These are phyloP conservation scores for Cercophora newfieldiana DNA, from an alignment of 495 filamentous ascomycete genomes.

Conservation along the genomic window DNA sequence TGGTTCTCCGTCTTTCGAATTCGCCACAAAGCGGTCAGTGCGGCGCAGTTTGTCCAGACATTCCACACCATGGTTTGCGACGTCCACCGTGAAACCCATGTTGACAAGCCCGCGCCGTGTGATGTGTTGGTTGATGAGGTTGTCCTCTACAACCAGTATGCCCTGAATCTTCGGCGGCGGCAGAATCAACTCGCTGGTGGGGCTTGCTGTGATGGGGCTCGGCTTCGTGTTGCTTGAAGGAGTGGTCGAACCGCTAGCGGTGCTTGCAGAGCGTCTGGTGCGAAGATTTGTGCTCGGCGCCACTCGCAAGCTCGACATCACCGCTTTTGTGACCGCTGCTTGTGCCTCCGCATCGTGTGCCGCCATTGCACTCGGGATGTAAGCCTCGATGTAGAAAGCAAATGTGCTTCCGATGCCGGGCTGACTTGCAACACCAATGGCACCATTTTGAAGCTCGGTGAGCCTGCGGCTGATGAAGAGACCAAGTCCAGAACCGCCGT, in stretches of 20 bases:
- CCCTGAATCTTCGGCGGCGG: constrained; percentile 30
- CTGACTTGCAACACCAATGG: constrained; percentile 69
- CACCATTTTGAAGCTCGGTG: constrained; percentile 72
- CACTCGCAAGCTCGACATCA: constrained; percentile 6
- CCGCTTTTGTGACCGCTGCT: constrained; percentile 20
- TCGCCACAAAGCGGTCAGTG: constrained; percentile 35
- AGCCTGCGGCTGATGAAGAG: constrained; percentile 74
- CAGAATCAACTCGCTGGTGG: constrained; percentile 9
- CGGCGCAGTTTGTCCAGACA: constrained; percentile 56
- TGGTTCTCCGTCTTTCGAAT: not conserved
- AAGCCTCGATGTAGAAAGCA: constrained; percentile 71
- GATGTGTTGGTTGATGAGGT: constrained; percentile 73
- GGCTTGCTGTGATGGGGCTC: constrained; percentile 14
- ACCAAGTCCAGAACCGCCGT: constrained; percentile 75
- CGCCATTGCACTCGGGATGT: constrained; percentile 38
- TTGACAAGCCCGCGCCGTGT: constrained; percentile 63
- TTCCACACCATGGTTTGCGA: constrained; percentile 75
- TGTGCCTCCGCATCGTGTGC: constrained; percentile 34
- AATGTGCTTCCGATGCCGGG: constrained; percentile 72
- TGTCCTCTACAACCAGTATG: constrained; percentile 74
- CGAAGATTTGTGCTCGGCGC: not conserved
- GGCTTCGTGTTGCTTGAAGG: constrained; percentile 7
- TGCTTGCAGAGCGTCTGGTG: constrained; percentile 1
- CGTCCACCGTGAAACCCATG: constrained; percentile 62
- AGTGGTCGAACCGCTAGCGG: constrained; percentile 5